phyloP scores from a whole-genome alignment of 169 alveolate species.

The Cryptosporidium ubiquitum region DNA sequence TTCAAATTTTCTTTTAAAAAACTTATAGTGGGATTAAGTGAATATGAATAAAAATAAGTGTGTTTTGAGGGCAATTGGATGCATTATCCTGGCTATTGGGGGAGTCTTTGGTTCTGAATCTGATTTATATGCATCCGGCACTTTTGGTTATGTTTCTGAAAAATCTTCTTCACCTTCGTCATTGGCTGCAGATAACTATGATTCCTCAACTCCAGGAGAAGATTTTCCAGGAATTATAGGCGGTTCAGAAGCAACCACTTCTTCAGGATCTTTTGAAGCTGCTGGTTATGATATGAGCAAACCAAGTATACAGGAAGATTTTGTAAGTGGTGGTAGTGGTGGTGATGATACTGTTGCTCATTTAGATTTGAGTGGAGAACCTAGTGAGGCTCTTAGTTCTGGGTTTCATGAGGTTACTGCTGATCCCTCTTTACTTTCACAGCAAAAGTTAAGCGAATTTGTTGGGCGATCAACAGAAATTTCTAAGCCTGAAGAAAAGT shows the following conservation, averaged over 20 bases:
- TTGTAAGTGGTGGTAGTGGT: not conserved
- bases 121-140: not conserved
- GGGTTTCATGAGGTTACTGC: not conserved
- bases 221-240: not conserved
- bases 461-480: not conserved
- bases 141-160: not conserved
- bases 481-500: not conserved
- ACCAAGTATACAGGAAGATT: not conserved
- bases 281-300: not conserved
- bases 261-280: not conserved
- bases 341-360: not conserved
- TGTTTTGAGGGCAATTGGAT: conserved; percentile 4
- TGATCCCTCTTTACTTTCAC: not conserved
- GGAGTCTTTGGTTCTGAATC: not conserved
- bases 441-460: not conserved
- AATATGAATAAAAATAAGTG: not conserved
- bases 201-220: not conserved
- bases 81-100: not conserved
- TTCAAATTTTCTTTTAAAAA: not conserved
- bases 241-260: not conserved
- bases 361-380: not conserved
- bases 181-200: too few relatives aligned
- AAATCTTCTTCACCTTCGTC: not conserved
- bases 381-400: not conserved
- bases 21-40: not conserved